A percentile compares a stretch with the other conserved stretches of the same genome.
Conservation (phyloP, 2,329 filamentous ascomycete species). For the Cladosporium oxysporum region DNA sequence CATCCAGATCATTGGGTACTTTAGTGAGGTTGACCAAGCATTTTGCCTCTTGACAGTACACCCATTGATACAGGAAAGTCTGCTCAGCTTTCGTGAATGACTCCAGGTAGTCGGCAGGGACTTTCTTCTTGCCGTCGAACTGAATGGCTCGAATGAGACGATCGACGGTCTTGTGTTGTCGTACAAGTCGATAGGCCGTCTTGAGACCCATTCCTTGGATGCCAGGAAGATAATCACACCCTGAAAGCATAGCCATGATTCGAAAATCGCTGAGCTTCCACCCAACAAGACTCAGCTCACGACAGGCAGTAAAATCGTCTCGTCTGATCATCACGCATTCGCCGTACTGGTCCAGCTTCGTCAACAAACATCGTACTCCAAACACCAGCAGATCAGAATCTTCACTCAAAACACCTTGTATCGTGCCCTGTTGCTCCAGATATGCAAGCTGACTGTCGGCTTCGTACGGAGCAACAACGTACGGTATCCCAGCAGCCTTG, state of each 20-base stretch:
- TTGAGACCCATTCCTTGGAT: conserved; percentile 87
- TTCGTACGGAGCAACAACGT: conserved; percentile 95
- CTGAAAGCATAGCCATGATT: conserved; percentile 93
- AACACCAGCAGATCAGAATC: conserved; percentile 97
- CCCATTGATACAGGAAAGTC: conserved; percentile 92
- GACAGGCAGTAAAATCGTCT: conserved; percentile 82
- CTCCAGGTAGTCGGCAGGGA: conserved; percentile 79
- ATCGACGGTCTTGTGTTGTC: conserved; percentile 87
- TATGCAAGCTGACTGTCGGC: conserved; percentile 97
- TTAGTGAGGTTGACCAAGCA: conserved; percentile 75
- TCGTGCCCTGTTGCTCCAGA: conserved; percentile 79
- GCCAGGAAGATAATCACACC: conserved; percentile 90
- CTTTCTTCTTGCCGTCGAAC: conserved; percentile 81
- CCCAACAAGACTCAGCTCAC: conserved; percentile 83
- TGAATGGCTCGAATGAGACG: conserved; percentile 78
- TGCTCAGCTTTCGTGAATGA: conserved; percentile 83
- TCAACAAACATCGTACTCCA: conserved; percentile 84
- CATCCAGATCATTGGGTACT: conserved; percentile 62
- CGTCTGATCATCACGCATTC: conserved; percentile 91
- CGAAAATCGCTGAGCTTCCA: conserved; percentile 93
- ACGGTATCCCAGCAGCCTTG: conserved; percentile 76
- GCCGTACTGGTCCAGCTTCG: conserved; percentile 91
- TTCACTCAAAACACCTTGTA: conserved; percentile 88
- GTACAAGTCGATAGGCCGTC: conserved; percentile 85
- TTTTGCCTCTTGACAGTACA: conserved; percentile 76